Conservation (phyloP, 441 rosid species). For the Aquilaria agallochum region DNA sequence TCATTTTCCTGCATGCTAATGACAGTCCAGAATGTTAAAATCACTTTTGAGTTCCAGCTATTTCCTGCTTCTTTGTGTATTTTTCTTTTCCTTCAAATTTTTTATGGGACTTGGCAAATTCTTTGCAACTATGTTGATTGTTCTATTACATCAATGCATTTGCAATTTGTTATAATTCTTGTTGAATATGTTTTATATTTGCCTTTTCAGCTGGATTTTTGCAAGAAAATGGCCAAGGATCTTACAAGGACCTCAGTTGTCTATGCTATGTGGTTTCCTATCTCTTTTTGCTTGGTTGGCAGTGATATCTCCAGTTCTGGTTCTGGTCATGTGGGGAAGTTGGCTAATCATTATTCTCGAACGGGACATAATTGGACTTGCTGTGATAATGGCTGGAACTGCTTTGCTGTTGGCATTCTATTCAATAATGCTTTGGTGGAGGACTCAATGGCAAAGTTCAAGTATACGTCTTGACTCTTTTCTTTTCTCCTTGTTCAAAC, state of each 20-base stretch:
- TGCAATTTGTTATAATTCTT: slow-evolving; percentile 1
- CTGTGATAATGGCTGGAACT: slow-evolving; percentile 96
- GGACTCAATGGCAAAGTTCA: slow-evolving; percentile 99
- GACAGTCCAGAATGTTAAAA: background rate
- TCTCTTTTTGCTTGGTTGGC: slow-evolving; percentile 78
- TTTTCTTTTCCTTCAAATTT: background rate
- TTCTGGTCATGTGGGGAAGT: slow-evolving; percentile 89
- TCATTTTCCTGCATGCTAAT: background rate
- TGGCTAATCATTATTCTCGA: slow-evolving; percentile 80
- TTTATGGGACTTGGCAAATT: no score
- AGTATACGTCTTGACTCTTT: slow-evolving; percentile 42
- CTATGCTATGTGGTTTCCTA: slow-evolving; percentile 68
- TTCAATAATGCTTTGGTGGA: slow-evolving; percentile 99
- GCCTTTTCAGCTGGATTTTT: slow-evolving; percentile 89
- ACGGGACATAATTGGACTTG: slow-evolving; percentile 93
- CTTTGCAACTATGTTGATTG: no score
- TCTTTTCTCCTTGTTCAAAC: background rate
- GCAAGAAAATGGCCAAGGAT: slow-evolving; percentile 95
- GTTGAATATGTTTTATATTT: slow-evolving; percentile 7
- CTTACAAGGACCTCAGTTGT: slow-evolving; percentile 91
- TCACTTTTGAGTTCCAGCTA: no score
- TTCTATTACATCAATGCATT: background rate
- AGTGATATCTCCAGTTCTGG: slow-evolving; percentile 81
- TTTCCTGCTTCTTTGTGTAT: background rate
- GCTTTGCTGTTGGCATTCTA: slow-evolving; percentile 97